Base-by-base conservation (phyloP, 2,329 filamentous ascomycete genomes). In the Graphilbum fragrans region DNA sequence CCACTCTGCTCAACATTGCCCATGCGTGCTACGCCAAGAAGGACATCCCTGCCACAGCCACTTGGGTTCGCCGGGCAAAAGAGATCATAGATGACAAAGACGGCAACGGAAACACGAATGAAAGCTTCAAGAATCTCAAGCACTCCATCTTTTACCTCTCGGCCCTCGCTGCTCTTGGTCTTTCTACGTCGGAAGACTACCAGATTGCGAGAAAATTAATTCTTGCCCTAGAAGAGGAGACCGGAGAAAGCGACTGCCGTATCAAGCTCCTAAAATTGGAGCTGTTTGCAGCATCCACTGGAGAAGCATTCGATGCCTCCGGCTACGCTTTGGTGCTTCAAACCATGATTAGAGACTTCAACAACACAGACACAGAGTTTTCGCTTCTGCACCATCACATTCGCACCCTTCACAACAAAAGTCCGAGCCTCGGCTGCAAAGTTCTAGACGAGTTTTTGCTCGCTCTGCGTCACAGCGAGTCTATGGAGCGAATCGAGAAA, bases 241-340 rank as follows among this genome's bases (percentile, higher is more conserved):
- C 82, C 27, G 75, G 75, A 2, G 37, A 34, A 21, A 70, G 80
- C 46, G 78, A 77, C 45, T 67, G 82, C 20, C 61, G 81, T 0
- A 73, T 88, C 3, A 59, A 77, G 5, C 62, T 90, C 7, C 64
- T 92, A 45, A 77, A 74, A 44, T 66, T 93, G 2, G 80, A 86
- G 48, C 52, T 86, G 11, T 61, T 87, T 1, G 70, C 69, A 12
- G 63, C 60, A 22, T 59, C 60, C 4, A 61, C 66, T 0, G 55
- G 55, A 2, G 71, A 69, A 39, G 51, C 55, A 3, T 73, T 76
- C 40, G 66, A 77, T 37, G 56, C 57, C 16, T 52, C 62, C 11
- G 58, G 62, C 3, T 79, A 72, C 50, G 59, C 62, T 2, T 58
- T 58, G 58, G 69, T 78, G 7, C 55, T 94, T 4, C 58, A 65